Evolutionary conservation across 108 stramenopile species (phyloP).

Genomic region (Craspedostauros australis): DNA sequence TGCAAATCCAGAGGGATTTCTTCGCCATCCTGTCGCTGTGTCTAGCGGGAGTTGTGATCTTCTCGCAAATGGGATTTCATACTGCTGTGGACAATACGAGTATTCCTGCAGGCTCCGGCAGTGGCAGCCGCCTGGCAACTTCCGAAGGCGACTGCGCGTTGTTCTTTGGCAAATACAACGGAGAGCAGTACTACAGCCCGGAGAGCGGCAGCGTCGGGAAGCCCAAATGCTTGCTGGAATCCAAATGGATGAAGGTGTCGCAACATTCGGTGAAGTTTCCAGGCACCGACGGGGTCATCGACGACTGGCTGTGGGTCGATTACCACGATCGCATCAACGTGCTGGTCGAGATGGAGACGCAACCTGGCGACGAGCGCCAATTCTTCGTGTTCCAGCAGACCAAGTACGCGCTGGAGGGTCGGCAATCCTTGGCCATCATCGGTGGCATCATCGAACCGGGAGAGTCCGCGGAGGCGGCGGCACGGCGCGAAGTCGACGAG

Average conservation of each 20-base stretch:
- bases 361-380: slow-evolving; percentile 15
- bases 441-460: slow-evolving; percentile 78
- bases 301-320: slow-evolving; percentile 85
- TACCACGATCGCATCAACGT: slow-evolving; percentile 87
- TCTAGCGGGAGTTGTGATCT: too few relatives aligned
- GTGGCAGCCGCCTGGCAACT: too few relatives aligned
- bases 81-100: too few relatives aligned
- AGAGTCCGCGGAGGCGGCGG: slow-evolving; percentile 51
- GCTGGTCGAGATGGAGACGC: slow-evolving; percentile 46
- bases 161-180: slow-evolving; percentile 24
- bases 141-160: slow-evolving; percentile 11
- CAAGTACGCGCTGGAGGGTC: slow-evolving; percentile 69
- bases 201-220: slow-evolving; percentile 23
- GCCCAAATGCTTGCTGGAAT: slow-evolving; percentile 59
- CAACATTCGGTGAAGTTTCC: slow-evolving; percentile 57
- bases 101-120: too few relatives aligned
- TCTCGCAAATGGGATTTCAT: too few relatives aligned
- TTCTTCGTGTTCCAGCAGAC: slow-evolving; percentile 75
- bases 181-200: slow-evolving; percentile 21
- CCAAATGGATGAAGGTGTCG: slow-evolving; percentile 64
- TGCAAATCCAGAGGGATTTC: too few relatives aligned
- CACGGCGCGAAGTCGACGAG: slow-evolving; percentile 62
- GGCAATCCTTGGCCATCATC: slow-evolving; percentile 53
- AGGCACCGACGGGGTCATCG: slow-evolving; percentile 32
- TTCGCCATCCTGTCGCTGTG: too few relatives aligned